Evolutionary conservation across 176 grass and related monocot species (phyloP).

Genomic region (Hsuehochloa calcarea): DNA sequence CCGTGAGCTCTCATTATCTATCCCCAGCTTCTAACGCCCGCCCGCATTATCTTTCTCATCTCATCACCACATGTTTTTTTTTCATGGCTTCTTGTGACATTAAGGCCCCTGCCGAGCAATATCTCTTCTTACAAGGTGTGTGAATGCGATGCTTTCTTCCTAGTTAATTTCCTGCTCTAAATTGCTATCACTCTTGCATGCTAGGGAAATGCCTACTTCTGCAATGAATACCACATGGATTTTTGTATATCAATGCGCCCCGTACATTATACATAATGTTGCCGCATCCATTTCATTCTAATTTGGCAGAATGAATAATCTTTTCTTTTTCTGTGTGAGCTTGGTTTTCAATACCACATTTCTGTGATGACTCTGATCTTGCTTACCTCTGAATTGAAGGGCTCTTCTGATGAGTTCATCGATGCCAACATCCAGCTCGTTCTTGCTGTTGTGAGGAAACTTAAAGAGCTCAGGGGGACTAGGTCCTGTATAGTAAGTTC

Average conservation of each 20-base stretch:
- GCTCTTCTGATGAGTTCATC: constrained; percentile 96
- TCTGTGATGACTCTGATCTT: not conserved
- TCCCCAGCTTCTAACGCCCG: not conserved
- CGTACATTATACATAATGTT: not conserved
- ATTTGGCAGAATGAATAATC: not conserved
- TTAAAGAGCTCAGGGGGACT: constrained; percentile 66
- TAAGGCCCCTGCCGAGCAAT: constrained; percentile 78
- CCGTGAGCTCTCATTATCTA: constrained; percentile 33
- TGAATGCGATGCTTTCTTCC: no score
- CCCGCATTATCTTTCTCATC: not conserved
- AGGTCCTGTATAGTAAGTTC: constrained; percentile 80
- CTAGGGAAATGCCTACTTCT: not conserved
- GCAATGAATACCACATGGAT: not conserved
- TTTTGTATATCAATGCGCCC: not conserved
- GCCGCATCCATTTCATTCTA: not conserved
- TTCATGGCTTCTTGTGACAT: not conserved
- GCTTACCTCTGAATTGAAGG: constrained; percentile 51
- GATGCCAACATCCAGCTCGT: constrained; percentile 95
- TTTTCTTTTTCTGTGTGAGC: not conserved
- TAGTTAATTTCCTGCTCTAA: not conserved
- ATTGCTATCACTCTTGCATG: not conserved
- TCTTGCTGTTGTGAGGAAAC: constrained; percentile 71
- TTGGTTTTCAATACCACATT: not conserved
- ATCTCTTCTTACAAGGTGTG: constrained; percentile 93
- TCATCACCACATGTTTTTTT: not conserved